Evolutionary conservation across 805 yeast genomes (phyloP).

Genomic region (Lipomyces chichibuensis): DNA sequence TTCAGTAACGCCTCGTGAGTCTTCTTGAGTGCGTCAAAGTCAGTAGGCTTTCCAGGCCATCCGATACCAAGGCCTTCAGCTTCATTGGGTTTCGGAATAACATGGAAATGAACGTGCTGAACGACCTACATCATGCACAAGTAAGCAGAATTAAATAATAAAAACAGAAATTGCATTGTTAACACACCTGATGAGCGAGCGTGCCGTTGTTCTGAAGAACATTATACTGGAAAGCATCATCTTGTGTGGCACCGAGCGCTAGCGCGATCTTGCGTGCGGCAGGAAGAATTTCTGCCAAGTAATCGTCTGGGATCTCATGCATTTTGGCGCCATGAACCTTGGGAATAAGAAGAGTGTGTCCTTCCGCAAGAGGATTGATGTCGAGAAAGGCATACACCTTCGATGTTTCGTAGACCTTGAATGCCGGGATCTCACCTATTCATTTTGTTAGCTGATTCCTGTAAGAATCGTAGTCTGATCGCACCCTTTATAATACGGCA

Average conservation of each 20-base stretch:
- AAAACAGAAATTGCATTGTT: background rate
- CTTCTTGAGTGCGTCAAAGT: slow-evolving; percentile 69
- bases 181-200: slow-evolving; percentile 77
- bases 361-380: slow-evolving; percentile 87
- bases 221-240: slow-evolving; percentile 75
- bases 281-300: slow-evolving; percentile 82
- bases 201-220: slow-evolving; percentile 86
- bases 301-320: slow-evolving; percentile 91
- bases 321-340: slow-evolving; percentile 91
- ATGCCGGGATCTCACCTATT: slow-evolving; percentile 88
- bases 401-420: slow-evolving; percentile 86
- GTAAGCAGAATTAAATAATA: background rate
- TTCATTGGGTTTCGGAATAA: slow-evolving; percentile 81
- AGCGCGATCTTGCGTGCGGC: slow-evolving; percentile 82
- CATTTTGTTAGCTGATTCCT: background rate
- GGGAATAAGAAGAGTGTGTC: slow-evolving; percentile 89
- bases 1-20: slow-evolving; percentile 63
- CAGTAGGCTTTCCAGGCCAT: slow-evolving; percentile 90
- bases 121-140: slow-evolving; percentile 53
- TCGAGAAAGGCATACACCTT: slow-evolving; percentile 81
- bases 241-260: slow-evolving; percentile 58
- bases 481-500: slow-evolving; percentile 20
- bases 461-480: background rate
- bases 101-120: slow-evolving; percentile 95
- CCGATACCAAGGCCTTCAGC: slow-evolving; percentile 82